phyloP scores from a whole-genome alignment of 305 asterid species.

The Rubia peregrina region DNA sequence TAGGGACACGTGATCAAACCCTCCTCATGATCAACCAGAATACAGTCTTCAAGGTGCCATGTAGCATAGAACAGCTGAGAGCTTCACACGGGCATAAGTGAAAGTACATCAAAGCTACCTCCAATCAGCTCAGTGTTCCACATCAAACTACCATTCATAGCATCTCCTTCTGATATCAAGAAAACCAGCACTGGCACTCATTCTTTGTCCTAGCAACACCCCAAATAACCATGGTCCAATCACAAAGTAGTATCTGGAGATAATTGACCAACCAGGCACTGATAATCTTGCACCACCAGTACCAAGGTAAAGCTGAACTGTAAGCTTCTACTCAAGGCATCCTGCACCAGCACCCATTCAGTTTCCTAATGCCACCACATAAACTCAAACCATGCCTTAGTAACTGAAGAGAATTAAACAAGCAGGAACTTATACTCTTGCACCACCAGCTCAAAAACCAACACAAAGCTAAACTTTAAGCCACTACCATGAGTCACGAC shows the following conservation, averaged over 20 bases:
- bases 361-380: background rate
- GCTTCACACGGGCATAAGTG: conserved; percentile 8
- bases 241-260: conserved; percentile 21
- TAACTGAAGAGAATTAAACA: background rate
- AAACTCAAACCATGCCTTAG: background rate
- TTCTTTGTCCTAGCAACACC: conserved; percentile 16
- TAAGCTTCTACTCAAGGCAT: conserved; percentile 13
- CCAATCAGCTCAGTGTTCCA: conserved; percentile 9
- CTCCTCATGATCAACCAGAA: conserved; percentile 17
- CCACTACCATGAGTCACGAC: conserved; percentile 23
- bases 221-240: conserved; percentile 15
- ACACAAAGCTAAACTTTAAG: background rate
- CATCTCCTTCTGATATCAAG: conserved; percentile 8
- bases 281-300: conserved; percentile 31
- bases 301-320: conserved; percentile 14
- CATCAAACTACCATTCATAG: conserved; percentile 9
- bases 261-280: conserved; percentile 31
- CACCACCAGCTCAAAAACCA: background rate
- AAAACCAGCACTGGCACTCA: conserved; percentile 1
- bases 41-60: conserved; percentile 14
- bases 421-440: background rate
- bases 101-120: conserved; percentile 14
- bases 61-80: conserved; percentile 3
- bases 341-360: background rate
- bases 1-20: conserved; percentile 16